phyloP scores from a whole-genome alignment of 116 monocot genomes.

The Zostera marina region DNA sequence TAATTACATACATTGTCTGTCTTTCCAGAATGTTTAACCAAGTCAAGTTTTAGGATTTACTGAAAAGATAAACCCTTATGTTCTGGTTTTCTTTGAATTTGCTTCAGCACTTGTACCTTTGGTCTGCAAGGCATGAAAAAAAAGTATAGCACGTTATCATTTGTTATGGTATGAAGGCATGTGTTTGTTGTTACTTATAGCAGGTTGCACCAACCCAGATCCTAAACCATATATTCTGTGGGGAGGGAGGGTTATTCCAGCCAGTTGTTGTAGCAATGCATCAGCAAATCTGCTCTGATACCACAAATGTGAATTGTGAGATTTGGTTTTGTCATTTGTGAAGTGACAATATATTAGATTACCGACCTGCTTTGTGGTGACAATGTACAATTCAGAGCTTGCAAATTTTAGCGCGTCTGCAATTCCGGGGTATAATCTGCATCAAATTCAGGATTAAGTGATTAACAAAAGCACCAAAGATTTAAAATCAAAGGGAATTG shows the following conservation, averaged over 20 bases:
- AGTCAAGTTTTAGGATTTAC: not conserved
- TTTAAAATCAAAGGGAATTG: not conserved
- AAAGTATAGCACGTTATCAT: too few relatives aligned
- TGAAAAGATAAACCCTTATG: slow-evolving; percentile 1
- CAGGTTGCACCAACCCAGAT: slow-evolving; percentile 62
- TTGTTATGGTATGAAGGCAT: not conserved
- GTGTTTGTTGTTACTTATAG: not conserved
- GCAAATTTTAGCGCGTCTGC: slow-evolving; percentile 90
- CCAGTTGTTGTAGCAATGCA: slow-evolving; percentile 61
- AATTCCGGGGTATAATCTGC: slow-evolving; percentile 88
- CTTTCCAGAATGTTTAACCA: not conserved
- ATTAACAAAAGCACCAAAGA: not conserved
- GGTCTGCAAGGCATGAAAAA: slow-evolving; percentile 3
- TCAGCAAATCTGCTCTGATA: slow-evolving; percentile 84
- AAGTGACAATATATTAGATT: too few relatives aligned
- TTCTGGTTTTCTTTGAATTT: slow-evolving; percentile 1
- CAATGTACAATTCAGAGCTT: slow-evolving; percentile 76
- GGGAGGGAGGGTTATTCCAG: slow-evolving; percentile 61
- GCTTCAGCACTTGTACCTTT: slow-evolving; percentile 7
- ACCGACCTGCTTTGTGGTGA: slow-evolving; percentile 96
- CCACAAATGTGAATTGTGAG: not conserved
- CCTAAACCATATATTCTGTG: slow-evolving; percentile 87
- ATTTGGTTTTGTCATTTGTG: not conserved
- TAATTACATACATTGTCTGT: not conserved
- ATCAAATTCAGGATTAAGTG: not conserved